phyloP scores from a whole-genome alignment of 106 monocot genomes.

The Posidonia australis region DNA sequence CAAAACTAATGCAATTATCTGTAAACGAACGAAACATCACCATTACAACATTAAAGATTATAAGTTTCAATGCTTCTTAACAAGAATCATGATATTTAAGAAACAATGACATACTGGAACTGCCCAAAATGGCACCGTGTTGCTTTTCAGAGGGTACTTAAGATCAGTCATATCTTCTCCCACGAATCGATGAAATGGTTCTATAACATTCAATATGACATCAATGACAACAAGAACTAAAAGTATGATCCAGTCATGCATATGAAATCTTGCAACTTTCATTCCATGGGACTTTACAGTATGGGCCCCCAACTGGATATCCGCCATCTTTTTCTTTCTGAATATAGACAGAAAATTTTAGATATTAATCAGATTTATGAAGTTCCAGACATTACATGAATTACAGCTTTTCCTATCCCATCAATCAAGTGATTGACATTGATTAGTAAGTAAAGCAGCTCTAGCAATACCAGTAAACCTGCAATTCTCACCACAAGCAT shows the following conservation, averaged over 20 bases:
- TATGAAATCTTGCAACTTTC: conserved; percentile 55
- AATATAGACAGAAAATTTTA: not conserved
- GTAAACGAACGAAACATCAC: not conserved
- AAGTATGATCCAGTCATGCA: conserved; percentile 84
- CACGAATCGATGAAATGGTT: conserved; percentile 62
- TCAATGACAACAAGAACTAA: conserved; percentile 33
- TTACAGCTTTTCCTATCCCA: no score
- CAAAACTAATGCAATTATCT: conserved; percentile 42
- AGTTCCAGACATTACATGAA: no score
- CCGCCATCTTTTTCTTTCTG: conserved; percentile 32
- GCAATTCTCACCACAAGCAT: no score
- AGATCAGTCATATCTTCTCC: conserved; percentile 52
- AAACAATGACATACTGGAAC: conserved; percentile 33
- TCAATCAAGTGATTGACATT: no score
- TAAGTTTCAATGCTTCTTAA: not conserved
- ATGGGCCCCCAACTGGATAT: conserved; percentile 50
- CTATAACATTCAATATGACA: conserved; percentile 28
- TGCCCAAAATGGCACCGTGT: conserved; percentile 61
- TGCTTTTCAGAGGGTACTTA: conserved; percentile 47
- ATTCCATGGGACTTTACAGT: conserved; percentile 74
- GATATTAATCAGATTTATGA: not conserved
- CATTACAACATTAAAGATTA: not conserved
- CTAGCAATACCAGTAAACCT: no score
- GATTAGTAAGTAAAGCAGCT: no score
- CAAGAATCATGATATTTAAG: no score